Evolutionary conservation across 2,329 filamentous ascomycete species (phyloP).

Genomic region (Emmonsiellopsis sp.): DNA sequence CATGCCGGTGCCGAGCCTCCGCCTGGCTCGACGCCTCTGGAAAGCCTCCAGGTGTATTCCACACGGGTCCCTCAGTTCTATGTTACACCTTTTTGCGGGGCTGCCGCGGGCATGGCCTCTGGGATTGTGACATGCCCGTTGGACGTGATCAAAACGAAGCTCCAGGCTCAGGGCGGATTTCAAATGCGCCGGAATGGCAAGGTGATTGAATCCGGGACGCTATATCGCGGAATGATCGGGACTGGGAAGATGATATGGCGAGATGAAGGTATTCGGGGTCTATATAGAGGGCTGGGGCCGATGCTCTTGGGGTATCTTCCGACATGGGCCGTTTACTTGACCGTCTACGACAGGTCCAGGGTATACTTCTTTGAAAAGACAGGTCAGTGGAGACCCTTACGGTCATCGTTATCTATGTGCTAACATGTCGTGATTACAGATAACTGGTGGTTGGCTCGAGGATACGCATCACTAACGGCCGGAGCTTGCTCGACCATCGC

Average conservation of each 20-base stretch:
- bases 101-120: conserved; percentile 81
- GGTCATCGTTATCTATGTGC: too few relatives aligned
- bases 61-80: conserved; percentile 45
- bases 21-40: conserved; percentile 20
- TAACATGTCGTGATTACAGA: conserved; percentile 39
- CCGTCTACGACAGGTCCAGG: conserved; percentile 87
- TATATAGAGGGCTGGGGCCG: conserved; percentile 88
- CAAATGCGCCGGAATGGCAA: conserved; percentile 36
- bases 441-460: conserved; percentile 68
- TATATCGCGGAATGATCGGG: conserved; percentile 81
- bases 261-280: conserved; percentile 78
- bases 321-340: conserved; percentile 97
- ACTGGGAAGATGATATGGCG: conserved; percentile 78
- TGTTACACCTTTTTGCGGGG: conserved; percentile 78
- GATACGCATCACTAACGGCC: conserved; percentile 83
- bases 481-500: conserved; percentile 87
- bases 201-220: conserved; percentile 36
- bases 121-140: conserved; percentile 93
- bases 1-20: conserved; percentile 22
- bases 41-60: conserved; percentile 33
- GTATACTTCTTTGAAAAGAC: conserved; percentile 59
- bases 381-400: conserved; percentile 42
- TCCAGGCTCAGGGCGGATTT: conserved; percentile 91
- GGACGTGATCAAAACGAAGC: conserved; percentile 97
- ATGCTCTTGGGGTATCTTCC: conserved; percentile 94